phyloP scores from a whole-genome alignment of 371 early-diverging fungal species.

The Lichtheimia corymbifera region DNA sequence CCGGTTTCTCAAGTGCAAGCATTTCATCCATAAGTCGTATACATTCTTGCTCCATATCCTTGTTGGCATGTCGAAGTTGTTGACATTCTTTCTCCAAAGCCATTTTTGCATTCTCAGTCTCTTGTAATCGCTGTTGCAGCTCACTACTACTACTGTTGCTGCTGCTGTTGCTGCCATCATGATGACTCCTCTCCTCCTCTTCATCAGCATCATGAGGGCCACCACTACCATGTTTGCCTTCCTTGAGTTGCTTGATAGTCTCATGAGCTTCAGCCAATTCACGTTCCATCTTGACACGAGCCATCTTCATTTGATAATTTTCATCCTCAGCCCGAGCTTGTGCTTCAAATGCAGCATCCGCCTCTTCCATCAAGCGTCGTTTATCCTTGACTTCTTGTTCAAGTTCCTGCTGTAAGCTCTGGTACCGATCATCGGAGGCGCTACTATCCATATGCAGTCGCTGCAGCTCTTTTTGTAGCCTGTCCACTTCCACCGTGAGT shows the following conservation, averaged over 20 bases:
- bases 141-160: not conserved
- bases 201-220: not conserved
- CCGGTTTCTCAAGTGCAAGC: constrained; percentile 29
- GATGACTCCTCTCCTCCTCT: not conserved
- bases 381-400: constrained; percentile 40
- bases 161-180: no score
- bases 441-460: constrained; percentile 15
- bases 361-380: constrained; percentile 42
- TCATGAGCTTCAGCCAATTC: constrained; percentile 15
- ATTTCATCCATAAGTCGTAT: constrained; percentile 75
- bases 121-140: not conserved
- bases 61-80: constrained; percentile 57
- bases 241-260: constrained; percentile 1
- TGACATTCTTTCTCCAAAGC: constrained; percentile 49
- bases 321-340: constrained; percentile 43
- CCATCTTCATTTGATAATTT: constrained; percentile 36
- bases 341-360: constrained; percentile 42
- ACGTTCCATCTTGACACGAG: constrained; percentile 27
- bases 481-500: constrained; percentile 21
- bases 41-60: constrained; percentile 71
- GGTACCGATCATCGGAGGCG: constrained; percentile 24
- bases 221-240: not conserved
- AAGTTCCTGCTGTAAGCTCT: constrained; percentile 28
- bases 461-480: constrained; percentile 20
- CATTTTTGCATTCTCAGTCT: constrained; percentile 32